phyloP scores from a whole-genome alignment of 164 flowering plant species.

The Nelumbo lutea region DNA sequence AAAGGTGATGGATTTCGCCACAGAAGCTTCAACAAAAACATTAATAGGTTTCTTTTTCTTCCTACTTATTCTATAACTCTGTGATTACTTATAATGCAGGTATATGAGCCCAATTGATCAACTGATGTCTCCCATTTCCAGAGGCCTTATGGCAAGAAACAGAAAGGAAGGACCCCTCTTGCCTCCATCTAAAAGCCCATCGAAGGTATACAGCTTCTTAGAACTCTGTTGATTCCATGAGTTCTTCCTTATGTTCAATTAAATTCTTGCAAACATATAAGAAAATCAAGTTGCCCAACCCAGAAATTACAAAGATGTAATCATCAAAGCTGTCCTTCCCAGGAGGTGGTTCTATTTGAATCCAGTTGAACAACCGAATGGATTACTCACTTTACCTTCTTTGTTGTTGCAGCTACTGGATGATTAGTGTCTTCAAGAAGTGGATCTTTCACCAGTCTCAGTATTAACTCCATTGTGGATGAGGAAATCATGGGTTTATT shows the following conservation, averaged over 20 bases:
- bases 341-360: no score
- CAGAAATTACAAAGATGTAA: no score
- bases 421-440: slow-evolving; percentile 23
- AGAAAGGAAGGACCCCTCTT: slow-evolving; percentile 33
- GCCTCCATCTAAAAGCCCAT: slow-evolving; percentile 37
- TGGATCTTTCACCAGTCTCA: slow-evolving; percentile 21
- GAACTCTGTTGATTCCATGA: neutral
- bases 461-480: neutral
- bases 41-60: neutral
- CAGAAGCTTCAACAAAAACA: neutral
- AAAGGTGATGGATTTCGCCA: slow-evolving; percentile 32
- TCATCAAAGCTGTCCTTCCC: no score
- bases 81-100: slow-evolving; percentile 25
- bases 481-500: slow-evolving; percentile 7
- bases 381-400: neutral
- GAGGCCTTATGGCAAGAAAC: slow-evolving; percentile 59
- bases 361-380: no score
- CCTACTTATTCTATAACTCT: neutral
- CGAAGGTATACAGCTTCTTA: slow-evolving; percentile 27
- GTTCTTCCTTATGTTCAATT: neutral
- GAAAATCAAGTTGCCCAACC: no score
- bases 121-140: slow-evolving; percentile 72
- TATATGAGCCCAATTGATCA: slow-evolving; percentile 78
- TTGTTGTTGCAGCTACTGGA: slow-evolving; percentile 24
- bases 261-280: no score